These are phyloP conservation scores for Hordeum marinum DNA, from an alignment of 176 grass and related monocot genomes.

Conservation along the genomic window DNA sequence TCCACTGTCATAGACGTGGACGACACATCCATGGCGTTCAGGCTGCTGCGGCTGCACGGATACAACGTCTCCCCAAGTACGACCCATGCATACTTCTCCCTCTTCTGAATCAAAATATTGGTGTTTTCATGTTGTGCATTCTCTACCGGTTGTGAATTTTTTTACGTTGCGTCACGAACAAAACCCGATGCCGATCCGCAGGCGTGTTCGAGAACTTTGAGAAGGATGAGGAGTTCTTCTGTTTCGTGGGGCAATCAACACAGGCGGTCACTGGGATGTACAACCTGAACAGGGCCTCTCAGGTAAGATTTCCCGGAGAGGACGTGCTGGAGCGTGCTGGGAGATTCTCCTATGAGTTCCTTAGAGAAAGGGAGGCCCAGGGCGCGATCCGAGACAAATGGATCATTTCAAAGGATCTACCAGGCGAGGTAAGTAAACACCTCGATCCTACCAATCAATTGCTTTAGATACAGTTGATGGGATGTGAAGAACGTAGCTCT, in stretches of 20 bases:
- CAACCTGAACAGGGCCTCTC: conserved; percentile 73
- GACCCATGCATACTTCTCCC: neutral
- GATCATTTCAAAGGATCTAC: conserved; percentile 63
- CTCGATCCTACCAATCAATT: neutral
- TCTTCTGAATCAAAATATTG: neutral
- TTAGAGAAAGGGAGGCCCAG: conserved; percentile 38
- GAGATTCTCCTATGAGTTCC: conserved; percentile 41
- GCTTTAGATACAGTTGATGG: neutral
- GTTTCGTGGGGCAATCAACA: conserved; percentile 82
- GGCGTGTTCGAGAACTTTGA: conserved; percentile 81
- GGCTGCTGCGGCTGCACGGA: conserved; percentile 72
- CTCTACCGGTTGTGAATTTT: neutral
- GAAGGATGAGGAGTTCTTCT: conserved; percentile 86
- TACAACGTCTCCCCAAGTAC: conserved; percentile 72
- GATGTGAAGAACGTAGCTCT: neutral
- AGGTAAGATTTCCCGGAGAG: conserved; percentile 48
- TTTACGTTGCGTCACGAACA: neutral
- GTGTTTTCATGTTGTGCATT: neutral
- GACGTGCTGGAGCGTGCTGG: conserved; percentile 45
- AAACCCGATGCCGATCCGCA: conserved; percentile 8
- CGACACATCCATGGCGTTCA: conserved; percentile 89
- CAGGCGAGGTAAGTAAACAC: conserved; percentile 63
- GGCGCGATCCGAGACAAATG: conserved; percentile 53
- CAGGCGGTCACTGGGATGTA: conserved; percentile 95
- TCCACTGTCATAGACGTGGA: conserved; percentile 68